phyloP scores from a whole-genome alignment of 2,329 filamentous ascomycete species.

The Epicoccum nigrum region DNA sequence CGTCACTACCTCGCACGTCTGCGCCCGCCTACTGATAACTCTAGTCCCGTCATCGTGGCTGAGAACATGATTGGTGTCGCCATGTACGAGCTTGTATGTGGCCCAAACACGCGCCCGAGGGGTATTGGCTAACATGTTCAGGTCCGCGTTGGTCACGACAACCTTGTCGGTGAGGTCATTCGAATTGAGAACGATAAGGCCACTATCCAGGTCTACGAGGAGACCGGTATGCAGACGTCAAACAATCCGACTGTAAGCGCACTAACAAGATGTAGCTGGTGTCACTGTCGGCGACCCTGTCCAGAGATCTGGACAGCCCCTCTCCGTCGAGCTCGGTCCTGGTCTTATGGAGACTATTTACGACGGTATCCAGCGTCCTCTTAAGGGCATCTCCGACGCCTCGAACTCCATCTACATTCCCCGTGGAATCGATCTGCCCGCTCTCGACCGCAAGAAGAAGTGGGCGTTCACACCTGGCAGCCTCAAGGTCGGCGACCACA shows the following conservation, averaged over 20 bases:
- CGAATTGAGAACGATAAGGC: constrained; percentile 94
- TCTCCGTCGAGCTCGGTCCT: constrained; percentile 96
- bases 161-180: constrained; percentile 96
- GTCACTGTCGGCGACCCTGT: constrained; percentile 96
- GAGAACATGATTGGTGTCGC: constrained; percentile 99
- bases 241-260: neutral
- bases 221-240: constrained; percentile 72
- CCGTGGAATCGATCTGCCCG: constrained; percentile 85
- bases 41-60: constrained; percentile 87
- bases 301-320: constrained; percentile 85
- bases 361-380: constrained; percentile 96
- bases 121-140: constrained; percentile 45
- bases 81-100: constrained; percentile 95
- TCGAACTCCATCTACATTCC: constrained; percentile 96
- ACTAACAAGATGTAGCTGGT: constrained; percentile 69
- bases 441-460: constrained; percentile 88
- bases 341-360: constrained; percentile 99
- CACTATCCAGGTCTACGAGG: constrained; percentile 98
- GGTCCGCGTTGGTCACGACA: constrained; percentile 91
- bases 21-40: constrained; percentile 33
- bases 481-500: constrained; percentile 94
- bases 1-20: constrained; percentile 31
- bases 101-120: neutral
- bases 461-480: constrained; percentile 90
- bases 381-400: constrained; percentile 78